phyloP scores from a whole-genome alignment of 1,284 basidiomycete species.

The Puccinia polysora region DNA sequence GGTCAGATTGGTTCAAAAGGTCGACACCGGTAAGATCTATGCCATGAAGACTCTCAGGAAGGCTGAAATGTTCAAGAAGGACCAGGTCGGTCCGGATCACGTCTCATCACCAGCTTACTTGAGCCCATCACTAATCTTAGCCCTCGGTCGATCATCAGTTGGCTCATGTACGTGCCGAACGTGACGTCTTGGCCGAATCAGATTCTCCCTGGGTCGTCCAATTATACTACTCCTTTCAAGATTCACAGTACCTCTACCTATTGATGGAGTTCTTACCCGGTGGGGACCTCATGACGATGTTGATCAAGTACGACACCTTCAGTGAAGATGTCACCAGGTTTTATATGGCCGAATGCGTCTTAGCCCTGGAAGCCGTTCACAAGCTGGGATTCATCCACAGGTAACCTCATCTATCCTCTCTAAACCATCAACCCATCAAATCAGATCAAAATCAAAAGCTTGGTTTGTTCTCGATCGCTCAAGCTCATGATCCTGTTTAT shows the following conservation, averaged over 20 bases:
- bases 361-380: conserved; percentile 97
- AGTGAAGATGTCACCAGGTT: conserved; percentile 97
- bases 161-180: conserved; percentile 95
- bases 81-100: conserved; percentile 64
- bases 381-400: conserved; percentile 98
- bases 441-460: background rate
- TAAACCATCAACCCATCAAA: background rate
- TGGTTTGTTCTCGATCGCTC: conserved; percentile 8
- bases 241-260: conserved; percentile 88
- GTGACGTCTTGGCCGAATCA: conserved; percentile 93
- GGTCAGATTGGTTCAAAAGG: conserved; percentile 93
- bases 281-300: conserved; percentile 96
- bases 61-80: conserved; percentile 98
- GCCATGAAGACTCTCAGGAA: conserved; percentile 99
- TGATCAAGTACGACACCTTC: conserved; percentile 99
- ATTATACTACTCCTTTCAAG: conserved; percentile 97
- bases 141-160: conserved; percentile 59
- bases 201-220: conserved; percentile 98
- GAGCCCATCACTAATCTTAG: background rate
- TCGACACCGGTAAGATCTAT: conserved; percentile 95
- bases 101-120: conserved; percentile 5
- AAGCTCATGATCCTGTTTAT: conserved; percentile 12
- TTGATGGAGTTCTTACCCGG: conserved; percentile 99
- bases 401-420: conserved; percentile 57
- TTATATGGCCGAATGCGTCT: conserved; percentile 97